Conservation (phyloP, 352 stramenopile species). For the Globisporangium paroecandrum region DNA sequence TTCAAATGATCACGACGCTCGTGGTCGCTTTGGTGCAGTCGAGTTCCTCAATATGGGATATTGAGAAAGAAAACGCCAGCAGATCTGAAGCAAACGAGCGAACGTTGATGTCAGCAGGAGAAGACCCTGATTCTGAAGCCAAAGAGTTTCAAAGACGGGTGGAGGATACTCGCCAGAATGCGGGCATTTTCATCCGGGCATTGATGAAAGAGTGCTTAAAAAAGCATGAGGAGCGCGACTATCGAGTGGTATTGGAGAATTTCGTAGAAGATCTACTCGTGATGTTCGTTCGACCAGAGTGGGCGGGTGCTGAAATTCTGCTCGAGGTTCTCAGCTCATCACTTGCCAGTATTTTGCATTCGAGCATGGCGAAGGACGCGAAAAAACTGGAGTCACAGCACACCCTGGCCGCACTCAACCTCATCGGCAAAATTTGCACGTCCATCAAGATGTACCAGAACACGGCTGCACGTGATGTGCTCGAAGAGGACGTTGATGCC, state of each 20-base stretch:
- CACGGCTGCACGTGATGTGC: constrained; percentile 21
- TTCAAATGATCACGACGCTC: constrained; percentile 76
- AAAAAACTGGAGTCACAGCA: constrained; percentile 71
- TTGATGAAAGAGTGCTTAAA: constrained; percentile 79
- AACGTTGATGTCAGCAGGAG: constrained; percentile 23
- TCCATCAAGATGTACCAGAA: constrained; percentile 65
- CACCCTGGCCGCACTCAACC: constrained; percentile 57
- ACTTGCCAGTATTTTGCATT: constrained; percentile 58
- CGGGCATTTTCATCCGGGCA: constrained; percentile 37
- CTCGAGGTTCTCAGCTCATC: constrained; percentile 65
- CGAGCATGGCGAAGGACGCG: constrained; percentile 48
- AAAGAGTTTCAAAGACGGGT: constrained; percentile 21
- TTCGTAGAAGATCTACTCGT: constrained; percentile 81
- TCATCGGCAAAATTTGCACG: constrained; percentile 77
- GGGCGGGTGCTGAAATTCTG: constrained; percentile 68
- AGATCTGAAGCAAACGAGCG: constrained; percentile 8
- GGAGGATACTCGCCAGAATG: constrained; percentile 34
- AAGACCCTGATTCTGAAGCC: constrained; percentile 18
- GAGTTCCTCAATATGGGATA: constrained; percentile 22
- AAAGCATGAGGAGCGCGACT: constrained; percentile 75
- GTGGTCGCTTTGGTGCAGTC: constrained; percentile 62
- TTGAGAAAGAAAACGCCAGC: constrained; percentile 10
- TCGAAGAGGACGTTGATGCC: constrained; percentile 47
- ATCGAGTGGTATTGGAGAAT: constrained; percentile 73
- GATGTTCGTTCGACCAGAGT: constrained; percentile 82